A percentile compares a stretch with the other conserved stretches of the same genome.
Evolutionary conservation across 2,329 filamentous ascomycete species (phyloP).

Genomic region (Neodidymelliopsis sp.): DNA sequence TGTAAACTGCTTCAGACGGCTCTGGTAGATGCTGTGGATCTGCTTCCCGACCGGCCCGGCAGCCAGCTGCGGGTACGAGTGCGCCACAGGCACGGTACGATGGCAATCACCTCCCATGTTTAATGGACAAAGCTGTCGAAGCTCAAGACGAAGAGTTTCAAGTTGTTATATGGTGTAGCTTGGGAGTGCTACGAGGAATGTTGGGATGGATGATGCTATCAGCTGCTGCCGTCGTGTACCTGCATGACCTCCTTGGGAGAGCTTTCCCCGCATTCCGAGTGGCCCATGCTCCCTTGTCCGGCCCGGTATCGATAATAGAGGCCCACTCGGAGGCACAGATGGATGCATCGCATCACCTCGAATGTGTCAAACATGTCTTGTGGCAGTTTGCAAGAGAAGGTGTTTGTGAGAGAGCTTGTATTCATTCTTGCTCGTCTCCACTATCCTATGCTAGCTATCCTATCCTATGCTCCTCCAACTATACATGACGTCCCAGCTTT

Average conservation of each 20-base stretch:
- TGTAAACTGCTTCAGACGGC: slow-evolving; percentile 83
- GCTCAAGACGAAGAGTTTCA: not conserved
- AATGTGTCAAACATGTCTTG: too few relatives aligned
- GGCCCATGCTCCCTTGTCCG: not conserved
- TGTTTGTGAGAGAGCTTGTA: not conserved
- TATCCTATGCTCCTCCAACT: not conserved
- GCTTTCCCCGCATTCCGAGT: slow-evolving; percentile 11
- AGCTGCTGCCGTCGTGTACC: slow-evolving; percentile 14
- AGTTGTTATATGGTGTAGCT: not conserved
- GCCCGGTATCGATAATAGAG: slow-evolving; percentile 6
- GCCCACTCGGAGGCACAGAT: slow-evolving; percentile 4
- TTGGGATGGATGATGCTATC: slow-evolving; percentile 10
- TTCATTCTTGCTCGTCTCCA: not conserved
- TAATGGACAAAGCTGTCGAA: not conserved
- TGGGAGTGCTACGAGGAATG: not conserved
- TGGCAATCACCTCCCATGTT: slow-evolving; percentile 49
- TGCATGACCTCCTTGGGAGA: slow-evolving; percentile 10
- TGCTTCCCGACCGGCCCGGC: slow-evolving; percentile 50
- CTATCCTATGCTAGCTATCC: slow-evolving; percentile 5
- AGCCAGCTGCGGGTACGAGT: slow-evolving; percentile 44
- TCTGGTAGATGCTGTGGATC: slow-evolving; percentile 84
- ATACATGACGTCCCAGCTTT: slow-evolving; percentile 4
- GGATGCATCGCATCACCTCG: too few relatives aligned
- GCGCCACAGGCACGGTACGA: slow-evolving; percentile 35
- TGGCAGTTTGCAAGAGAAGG: too few relatives aligned